A percentile compares a stretch with the other conserved stretches of the same genome.
phyloP scores from a whole-genome alignment of 2,329 filamentous ascomycete genomes.

The Stachybotrys elegans region DNA sequence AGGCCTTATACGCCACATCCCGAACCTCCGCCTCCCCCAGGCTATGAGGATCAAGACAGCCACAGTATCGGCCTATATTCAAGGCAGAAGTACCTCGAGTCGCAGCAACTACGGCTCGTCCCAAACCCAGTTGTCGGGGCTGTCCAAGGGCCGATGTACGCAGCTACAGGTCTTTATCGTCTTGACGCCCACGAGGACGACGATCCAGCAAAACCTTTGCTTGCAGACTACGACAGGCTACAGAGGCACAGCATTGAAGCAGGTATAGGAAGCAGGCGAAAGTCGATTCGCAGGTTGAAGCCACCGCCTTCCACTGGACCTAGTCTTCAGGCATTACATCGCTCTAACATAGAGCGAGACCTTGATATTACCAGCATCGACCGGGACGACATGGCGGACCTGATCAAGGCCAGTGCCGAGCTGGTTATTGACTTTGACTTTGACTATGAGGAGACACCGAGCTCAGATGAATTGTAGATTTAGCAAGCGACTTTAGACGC shows the following conservation, averaged over 20 bases:
- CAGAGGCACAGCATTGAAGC: constrained; percentile 37
- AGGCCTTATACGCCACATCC: constrained; percentile 44
- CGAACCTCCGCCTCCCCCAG: constrained; percentile 38
- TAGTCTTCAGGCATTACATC: constrained; percentile 13
- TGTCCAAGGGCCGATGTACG: constrained; percentile 51
- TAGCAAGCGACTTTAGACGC: no score
- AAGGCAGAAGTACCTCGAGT: constrained; percentile 27
- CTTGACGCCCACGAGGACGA: constrained; percentile 41
- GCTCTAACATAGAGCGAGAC: constrained; percentile 20
- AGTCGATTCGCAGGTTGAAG: constrained; percentile 20
- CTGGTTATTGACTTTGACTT: constrained; percentile 27
- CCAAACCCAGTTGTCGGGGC: constrained; percentile 46
- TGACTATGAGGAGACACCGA: constrained; percentile 23
- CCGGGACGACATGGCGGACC: constrained; percentile 11
- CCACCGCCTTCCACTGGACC: constrained; percentile 8
- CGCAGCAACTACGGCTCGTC: constrained; percentile 35
- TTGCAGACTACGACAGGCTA: constrained; percentile 34
- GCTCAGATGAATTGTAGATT: no score
- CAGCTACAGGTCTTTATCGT: constrained; percentile 38
- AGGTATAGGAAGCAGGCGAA: constrained; percentile 17
- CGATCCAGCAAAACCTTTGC: constrained; percentile 37
- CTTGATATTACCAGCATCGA: constrained; percentile 19
- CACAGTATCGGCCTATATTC: constrained; percentile 17
- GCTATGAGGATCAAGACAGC: constrained; percentile 4
- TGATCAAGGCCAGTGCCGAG: constrained; percentile 20